A percentile compares a stretch with the other conserved stretches of the same genome.
These are phyloP conservation scores for Terana coerulea DNA, from an alignment of 768 basidiomycete species.

Conservation along the genomic window DNA sequence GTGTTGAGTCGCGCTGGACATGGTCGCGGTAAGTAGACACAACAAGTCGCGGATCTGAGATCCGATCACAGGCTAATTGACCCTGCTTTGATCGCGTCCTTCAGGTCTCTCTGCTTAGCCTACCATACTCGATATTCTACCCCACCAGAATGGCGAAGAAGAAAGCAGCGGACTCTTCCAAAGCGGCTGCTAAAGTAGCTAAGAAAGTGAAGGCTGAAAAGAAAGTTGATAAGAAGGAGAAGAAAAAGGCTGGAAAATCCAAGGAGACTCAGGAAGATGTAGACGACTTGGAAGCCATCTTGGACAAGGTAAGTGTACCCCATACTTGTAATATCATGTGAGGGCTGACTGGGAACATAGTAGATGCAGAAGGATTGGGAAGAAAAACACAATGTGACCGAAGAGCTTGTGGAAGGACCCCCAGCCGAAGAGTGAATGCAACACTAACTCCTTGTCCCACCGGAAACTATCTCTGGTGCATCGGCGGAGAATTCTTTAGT, in stretches of 20 bases:
- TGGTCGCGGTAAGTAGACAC: neutral
- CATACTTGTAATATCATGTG: neutral
- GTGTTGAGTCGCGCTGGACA: too few relatives aligned
- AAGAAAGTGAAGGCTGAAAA: conserved; percentile 66
- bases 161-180: conserved; percentile 35
- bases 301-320: conserved; percentile 58
- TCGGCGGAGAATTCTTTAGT: conserved; percentile 85
- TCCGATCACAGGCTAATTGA: neutral
- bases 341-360: conserved; percentile 25
- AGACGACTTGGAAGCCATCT: conserved; percentile 79
- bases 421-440: conserved; percentile 79
- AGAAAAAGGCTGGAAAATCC: conserved; percentile 50
- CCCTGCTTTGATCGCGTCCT: neutral
- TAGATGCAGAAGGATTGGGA: conserved; percentile 87
- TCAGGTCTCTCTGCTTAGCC: too few relatives aligned
- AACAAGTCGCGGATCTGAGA: conserved; percentile 1
- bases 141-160: conserved; percentile 48
- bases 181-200: conserved; percentile 47
- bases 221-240: conserved; percentile 68
- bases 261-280: conserved; percentile 62
- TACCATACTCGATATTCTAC: too few relatives aligned
- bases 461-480: conserved; percentile 79
- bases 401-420: conserved; percentile 84
- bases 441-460: conserved; percentile 77
- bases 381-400: conserved; percentile 73